These are phyloP conservation scores for Aspergillus pseudoterreus DNA, from an alignment of 2,329 filamentous ascomycete species.

Conservation along the genomic window DNA sequence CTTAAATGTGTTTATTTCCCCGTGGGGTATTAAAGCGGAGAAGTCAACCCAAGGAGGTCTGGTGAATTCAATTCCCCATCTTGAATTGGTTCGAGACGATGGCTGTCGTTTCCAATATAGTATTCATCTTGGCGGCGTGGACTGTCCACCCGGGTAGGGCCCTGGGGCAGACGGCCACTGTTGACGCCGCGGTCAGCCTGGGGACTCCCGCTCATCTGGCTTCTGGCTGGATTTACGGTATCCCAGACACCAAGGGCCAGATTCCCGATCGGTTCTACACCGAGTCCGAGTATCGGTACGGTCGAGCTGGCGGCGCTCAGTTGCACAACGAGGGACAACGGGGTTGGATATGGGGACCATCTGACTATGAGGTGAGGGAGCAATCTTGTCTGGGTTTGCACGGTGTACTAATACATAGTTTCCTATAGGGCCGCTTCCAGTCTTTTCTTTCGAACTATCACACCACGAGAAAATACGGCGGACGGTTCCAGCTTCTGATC, in stretches of 20 bases:
- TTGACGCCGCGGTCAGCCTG: background rate
- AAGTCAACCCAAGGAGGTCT: too few species aligned
- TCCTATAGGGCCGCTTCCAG: background rate
- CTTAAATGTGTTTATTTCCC: too few species aligned
- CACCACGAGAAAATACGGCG: background rate
- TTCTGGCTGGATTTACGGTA: background rate
- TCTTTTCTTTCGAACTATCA: background rate
- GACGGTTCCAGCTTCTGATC: slow-evolving; percentile 4
- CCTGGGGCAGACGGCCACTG: background rate
- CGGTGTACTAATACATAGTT: background rate
- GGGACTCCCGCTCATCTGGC: background rate
- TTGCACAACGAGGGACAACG: background rate
- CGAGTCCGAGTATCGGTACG: background rate
- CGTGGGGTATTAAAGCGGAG: too few species aligned
- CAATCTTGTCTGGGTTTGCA: background rate
- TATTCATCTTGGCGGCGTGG: too few species aligned
- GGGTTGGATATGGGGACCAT: background rate
- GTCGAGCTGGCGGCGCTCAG: background rate
- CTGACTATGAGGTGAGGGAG: background rate
- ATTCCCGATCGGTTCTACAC: background rate
- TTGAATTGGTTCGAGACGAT: too few species aligned
- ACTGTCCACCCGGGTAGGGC: too few species aligned
- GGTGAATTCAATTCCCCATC: too few species aligned
- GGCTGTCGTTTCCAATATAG: too few species aligned
- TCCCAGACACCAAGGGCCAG: background rate